A percentile compares a stretch with the other conserved stretches of the same genome.
Evolutionary conservation across 2,329 filamentous ascomycete genomes (phyloP).

Genomic region (Aspergillus pseudoglaucus): DNA sequence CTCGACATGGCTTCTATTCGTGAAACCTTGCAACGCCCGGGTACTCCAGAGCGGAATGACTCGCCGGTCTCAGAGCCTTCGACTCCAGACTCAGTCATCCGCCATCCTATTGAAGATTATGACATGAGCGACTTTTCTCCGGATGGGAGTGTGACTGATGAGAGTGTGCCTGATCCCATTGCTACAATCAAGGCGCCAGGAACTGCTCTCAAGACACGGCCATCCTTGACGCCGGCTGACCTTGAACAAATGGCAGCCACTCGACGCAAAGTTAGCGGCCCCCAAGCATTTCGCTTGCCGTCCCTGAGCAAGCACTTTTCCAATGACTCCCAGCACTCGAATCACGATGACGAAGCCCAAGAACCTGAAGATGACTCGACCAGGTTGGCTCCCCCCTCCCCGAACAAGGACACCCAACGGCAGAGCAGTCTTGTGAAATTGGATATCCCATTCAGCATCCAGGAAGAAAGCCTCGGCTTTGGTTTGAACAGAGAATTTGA

Average conservation of each 20-base stretch:
- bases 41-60: constrained; percentile 51
- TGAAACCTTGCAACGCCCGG: constrained; percentile 35
- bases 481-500: constrained; percentile 91
- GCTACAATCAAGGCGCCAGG: constrained; percentile 87
- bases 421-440: constrained; percentile 72
- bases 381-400: constrained; percentile 21
- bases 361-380: constrained; percentile 10
- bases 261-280: constrained; percentile 75
- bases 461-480: constrained; percentile 64
- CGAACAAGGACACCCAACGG: constrained; percentile 39
- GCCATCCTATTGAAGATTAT: constrained; percentile 55
- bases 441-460: constrained; percentile 68
- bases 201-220: constrained; percentile 78
- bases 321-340: constrained; percentile 13
- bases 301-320: constrained; percentile 17
- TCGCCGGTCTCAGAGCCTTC: constrained; percentile 55
- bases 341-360: constrained; percentile 7
- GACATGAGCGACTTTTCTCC: constrained; percentile 27
- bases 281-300: constrained; percentile 44
- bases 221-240: constrained; percentile 82
- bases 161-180: constrained; percentile 69
- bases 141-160: constrained; percentile 21
- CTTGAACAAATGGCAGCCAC: constrained; percentile 77
- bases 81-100: constrained; percentile 86
- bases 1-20: constrained; percentile 30